Conservation (phyloP, 257 asterid species). For the Solanum commersonii region DNA sequence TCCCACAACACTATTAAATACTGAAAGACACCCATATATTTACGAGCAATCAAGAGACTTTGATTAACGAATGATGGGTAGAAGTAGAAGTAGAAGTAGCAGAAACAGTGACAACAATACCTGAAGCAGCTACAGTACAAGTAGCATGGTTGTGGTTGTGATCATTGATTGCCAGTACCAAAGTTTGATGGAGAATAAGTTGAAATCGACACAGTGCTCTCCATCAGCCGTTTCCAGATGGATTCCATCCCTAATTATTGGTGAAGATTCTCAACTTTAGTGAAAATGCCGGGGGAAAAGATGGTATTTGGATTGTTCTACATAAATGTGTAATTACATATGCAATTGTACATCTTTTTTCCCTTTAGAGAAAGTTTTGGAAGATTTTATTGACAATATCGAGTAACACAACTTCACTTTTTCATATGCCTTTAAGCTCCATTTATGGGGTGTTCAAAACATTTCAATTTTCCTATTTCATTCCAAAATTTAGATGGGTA, state of each 20-base stretch:
- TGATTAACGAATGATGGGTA: conserved; percentile 9
- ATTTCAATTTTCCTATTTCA: too few species aligned
- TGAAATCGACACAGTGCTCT: background rate
- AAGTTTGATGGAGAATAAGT: conserved; percentile 11
- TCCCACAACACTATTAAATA: background rate
- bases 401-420: too few species aligned
- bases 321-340: too few species aligned
- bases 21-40: background rate
- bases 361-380: too few species aligned
- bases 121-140: conserved; percentile 32
- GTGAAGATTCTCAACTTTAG: background rate
- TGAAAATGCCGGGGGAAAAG: too few species aligned
- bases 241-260: background rate
- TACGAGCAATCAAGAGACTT: too few species aligned
- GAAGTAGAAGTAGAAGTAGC: conserved; percentile 43
- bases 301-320: background rate
- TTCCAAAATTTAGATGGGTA: too few species aligned
- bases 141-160: conserved; percentile 4
- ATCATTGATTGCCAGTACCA: conserved; percentile 10
- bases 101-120: conserved; percentile 48
- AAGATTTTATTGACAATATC: too few species aligned
- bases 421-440: too few species aligned
- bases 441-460: too few species aligned
- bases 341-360: too few species aligned
- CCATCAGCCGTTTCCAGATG: background rate